Conservation (phyloP, 805 yeast species). For the Suhomyces vadensis region DNA sequence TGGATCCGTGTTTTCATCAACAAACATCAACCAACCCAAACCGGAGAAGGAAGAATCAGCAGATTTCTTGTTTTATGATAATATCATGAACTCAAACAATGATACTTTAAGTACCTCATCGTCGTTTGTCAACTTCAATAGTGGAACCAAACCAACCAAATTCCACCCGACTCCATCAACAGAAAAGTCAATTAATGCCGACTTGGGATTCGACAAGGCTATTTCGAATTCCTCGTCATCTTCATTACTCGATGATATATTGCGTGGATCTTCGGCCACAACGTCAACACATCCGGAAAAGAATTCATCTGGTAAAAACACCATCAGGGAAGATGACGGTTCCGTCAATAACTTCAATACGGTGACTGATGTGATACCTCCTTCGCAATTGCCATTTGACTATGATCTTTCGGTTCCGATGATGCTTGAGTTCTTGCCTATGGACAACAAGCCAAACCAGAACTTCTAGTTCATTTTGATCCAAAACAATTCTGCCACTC, state of each 20-base stretch:
- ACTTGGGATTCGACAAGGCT: not conserved
- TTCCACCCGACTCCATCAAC: not conserved
- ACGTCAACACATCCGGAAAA: not conserved
- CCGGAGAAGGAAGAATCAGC: constrained; percentile 6
- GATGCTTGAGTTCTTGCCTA: constrained; percentile 12
- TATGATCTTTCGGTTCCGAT: constrained; percentile 13
- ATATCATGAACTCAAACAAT: constrained; percentile 5
- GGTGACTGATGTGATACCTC: constrained; percentile 11
- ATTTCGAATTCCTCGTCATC: not conserved
- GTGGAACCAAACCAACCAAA: not conserved
- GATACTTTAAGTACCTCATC: constrained; percentile 9
- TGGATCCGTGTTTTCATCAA: constrained; percentile 9
- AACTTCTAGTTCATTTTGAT: not conserved
- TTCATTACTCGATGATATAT: not conserved
- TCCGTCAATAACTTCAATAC: not conserved
- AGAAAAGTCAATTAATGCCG: not conserved
- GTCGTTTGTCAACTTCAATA: constrained; percentile 9
- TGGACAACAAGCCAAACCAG: constrained; percentile 2
- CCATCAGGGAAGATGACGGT: not conserved
- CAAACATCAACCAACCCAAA: not conserved
- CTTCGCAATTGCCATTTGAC: constrained; percentile 11
- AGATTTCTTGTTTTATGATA: constrained; percentile 8
- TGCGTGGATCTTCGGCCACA: not conserved
- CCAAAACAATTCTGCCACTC: too few species aligned
- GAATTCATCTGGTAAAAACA: not conserved